phyloP scores from a whole-genome alignment of 345 rosid genomes.

The Mercurialis annua region DNA sequence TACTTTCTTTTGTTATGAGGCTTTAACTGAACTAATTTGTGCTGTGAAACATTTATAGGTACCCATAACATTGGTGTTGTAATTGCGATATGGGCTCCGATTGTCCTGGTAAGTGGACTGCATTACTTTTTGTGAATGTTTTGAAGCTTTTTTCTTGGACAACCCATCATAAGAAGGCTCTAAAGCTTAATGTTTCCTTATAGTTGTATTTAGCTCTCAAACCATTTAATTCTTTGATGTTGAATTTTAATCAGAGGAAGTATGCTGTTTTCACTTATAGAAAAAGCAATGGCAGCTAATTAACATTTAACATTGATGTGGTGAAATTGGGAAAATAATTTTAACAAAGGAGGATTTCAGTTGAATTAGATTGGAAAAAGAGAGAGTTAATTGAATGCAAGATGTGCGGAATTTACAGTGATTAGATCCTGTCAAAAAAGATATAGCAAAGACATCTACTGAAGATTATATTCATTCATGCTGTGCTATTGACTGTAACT shows the following conservation, averaged over 20 bases:
- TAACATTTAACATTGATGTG: neutral
- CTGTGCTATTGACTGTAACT: neutral
- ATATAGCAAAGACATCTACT: neutral
- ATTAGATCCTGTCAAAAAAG: neutral
- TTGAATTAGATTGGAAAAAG: neutral
- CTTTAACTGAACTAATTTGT: conserved; percentile 21
- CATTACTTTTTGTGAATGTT: conserved; percentile 7
- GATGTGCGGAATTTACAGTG: neutral
- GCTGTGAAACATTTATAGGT: conserved; percentile 43
- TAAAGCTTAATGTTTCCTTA: neutral
- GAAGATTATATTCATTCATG: neutral
- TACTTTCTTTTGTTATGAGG: neutral
- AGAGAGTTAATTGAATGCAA: neutral
- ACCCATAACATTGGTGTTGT: conserved; percentile 77
- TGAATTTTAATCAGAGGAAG: neutral
- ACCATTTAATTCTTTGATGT: neutral
- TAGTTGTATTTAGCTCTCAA: neutral
- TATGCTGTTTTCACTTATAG: neutral
- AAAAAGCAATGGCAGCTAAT: neutral
- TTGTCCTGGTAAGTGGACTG: conserved; percentile 65
- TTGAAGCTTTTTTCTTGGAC: neutral
- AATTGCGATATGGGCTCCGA: conserved; percentile 91
- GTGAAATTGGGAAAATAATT: neutral
- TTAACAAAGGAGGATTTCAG: neutral
- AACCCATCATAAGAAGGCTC: conserved; percentile 6